phyloP scores from a whole-genome alignment of 1,284 basidiomycete genomes.

The Cutaneotrichosporon dermatis region DNA sequence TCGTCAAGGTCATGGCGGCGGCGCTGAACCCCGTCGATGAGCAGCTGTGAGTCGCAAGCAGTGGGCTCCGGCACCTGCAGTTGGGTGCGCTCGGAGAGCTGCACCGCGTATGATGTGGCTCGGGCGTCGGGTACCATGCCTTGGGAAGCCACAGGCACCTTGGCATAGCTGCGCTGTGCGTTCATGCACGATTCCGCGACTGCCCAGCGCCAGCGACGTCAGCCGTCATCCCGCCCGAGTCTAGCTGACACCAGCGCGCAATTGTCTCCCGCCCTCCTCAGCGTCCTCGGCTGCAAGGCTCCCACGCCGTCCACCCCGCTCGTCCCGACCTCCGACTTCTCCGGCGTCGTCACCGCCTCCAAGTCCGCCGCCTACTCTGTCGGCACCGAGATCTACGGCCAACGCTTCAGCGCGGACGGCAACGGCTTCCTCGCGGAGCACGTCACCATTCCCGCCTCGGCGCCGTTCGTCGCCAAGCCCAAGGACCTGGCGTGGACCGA shows the following conservation, averaged over 20 bases:
- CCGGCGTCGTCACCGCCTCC: slow-evolving; percentile 2
- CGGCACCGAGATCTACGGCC: slow-evolving; percentile 2
- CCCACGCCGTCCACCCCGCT: slow-evolving; percentile 49
- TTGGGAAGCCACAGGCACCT: no score
- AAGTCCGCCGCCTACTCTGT: background rate
- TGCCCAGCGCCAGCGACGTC: no score
- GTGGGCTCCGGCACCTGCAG: no score
- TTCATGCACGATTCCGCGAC: no score
- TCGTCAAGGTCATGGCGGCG: slow-evolving; percentile 5
- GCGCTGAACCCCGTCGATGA: slow-evolving; percentile 13
- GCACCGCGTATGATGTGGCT: no score
- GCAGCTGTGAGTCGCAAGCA: slow-evolving; percentile 3
- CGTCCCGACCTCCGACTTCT: slow-evolving; percentile 56
- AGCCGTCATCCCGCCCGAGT: no score
- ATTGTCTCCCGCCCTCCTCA: slow-evolving; percentile 46
- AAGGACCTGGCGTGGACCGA: slow-evolving; percentile 53
- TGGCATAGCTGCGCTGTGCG: no score
- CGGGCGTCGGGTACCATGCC: no score
- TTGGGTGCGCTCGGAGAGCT: no score
- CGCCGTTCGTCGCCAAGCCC: slow-evolving; percentile 22
- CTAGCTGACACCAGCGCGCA: slow-evolving; percentile 55
- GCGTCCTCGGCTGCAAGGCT: slow-evolving; percentile 42
- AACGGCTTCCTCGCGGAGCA: slow-evolving; percentile 59
- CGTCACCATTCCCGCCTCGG: slow-evolving; percentile 49
- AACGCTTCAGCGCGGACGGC: slow-evolving; percentile 26